Percentiles rank a stretch among this genome's conserved stretches.
Conservation (phyloP, 768 basidiomycete species). For the Dentipellis sp. region DNA sequence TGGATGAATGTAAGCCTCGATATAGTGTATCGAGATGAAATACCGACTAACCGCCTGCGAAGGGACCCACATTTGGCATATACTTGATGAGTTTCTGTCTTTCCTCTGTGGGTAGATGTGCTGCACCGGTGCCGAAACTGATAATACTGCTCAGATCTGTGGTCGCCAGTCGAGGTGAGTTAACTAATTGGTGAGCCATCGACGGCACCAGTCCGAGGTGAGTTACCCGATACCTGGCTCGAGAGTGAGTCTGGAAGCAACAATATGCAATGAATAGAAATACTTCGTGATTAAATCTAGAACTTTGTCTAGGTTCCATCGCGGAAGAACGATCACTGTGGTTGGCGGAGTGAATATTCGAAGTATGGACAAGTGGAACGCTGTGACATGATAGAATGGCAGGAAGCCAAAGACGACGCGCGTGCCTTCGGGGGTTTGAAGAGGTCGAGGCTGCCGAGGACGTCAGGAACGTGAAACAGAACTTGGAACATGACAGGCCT, state of each 20-base stretch:
- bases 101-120: neutral
- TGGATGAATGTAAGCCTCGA: neutral
- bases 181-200: constrained; percentile 4
- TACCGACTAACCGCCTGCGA: neutral
- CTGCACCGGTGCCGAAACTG: neutral
- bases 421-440: constrained; percentile 31
- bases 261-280: constrained; percentile 8
- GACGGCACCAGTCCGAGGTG: neutral
- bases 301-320: constrained; percentile 47
- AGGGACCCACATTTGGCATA: neutral
- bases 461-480: too few relatives aligned
- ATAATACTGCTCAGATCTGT: neutral
- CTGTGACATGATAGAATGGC: constrained; percentile 63
- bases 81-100: neutral
- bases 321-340: constrained; percentile 44
- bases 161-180: constrained; percentile 1
- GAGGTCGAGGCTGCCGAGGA: constrained; percentile 25
- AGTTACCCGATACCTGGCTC: neutral
- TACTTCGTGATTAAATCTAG: constrained; percentile 53
- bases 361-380: constrained; percentile 41
- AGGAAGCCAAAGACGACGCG: constrained; percentile 48
- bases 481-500: neutral
- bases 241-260: neutral
- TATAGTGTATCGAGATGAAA: neutral
- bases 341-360: constrained; percentile 34